phyloP scores from a whole-genome alignment of 148 eudicot species.

The Fagopyrum esculentum region DNA sequence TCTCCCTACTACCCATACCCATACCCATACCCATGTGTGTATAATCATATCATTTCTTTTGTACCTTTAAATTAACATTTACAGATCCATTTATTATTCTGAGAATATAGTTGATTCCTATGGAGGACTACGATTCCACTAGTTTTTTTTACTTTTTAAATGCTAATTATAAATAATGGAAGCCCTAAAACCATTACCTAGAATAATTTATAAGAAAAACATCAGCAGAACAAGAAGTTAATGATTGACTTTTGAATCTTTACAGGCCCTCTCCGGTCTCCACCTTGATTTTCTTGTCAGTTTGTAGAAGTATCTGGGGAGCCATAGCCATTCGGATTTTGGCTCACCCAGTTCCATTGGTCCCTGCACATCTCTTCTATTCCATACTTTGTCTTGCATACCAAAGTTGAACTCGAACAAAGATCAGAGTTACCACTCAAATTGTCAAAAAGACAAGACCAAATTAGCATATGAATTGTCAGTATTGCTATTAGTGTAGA shows the following conservation, averaged over 20 bases:
- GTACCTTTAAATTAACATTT: slow-evolving; percentile 8
- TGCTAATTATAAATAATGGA: neutral
- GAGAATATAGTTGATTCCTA: slow-evolving; percentile 8
- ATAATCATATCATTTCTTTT: slow-evolving; percentile 9
- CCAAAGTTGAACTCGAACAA: slow-evolving; percentile 12
- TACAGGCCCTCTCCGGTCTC: neutral
- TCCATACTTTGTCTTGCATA: slow-evolving; percentile 74
- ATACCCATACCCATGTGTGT: slow-evolving; percentile 3
- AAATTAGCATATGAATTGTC: neutral
- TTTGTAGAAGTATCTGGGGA: slow-evolving; percentile 22
- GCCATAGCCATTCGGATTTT: slow-evolving; percentile 79
- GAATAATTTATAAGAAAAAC: slow-evolving; percentile 5
- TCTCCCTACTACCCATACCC: neutral
- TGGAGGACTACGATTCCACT: slow-evolving; percentile 6
- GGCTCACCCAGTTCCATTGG: slow-evolving; percentile 96
- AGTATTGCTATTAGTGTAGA: neutral
- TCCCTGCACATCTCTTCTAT: slow-evolving; percentile 89
- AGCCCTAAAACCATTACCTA: neutral
- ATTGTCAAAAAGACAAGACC: slow-evolving; percentile 9
- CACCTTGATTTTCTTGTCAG: neutral
- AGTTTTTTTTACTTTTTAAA: neutral
- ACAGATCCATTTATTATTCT: slow-evolving; percentile 4
- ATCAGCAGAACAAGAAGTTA: neutral
- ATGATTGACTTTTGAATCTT: slow-evolving; percentile 12
- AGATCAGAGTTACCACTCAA: slow-evolving; percentile 10